Evolutionary conservation across 148 eudicot species (phyloP), one percentile per base, ranked within the genome.

Genomic region (Spergularia marina): DNA sequence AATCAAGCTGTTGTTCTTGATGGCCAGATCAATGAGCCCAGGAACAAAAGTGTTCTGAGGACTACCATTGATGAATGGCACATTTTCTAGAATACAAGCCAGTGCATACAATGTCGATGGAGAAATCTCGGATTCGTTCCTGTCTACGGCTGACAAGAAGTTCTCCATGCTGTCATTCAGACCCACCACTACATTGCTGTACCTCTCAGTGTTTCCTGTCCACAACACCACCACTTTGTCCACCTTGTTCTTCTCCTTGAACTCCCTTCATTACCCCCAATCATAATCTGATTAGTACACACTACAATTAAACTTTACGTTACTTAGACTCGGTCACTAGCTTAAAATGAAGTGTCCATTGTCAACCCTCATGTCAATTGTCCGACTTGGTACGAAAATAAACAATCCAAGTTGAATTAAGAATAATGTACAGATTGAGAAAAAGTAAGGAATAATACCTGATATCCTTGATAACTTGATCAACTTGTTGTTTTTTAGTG

Each of bases 21-120:
- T 91, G 44, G 99, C 99, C 84, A 95, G 75, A 36, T 92, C 97
- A 81, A 95, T 91, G 30, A 95, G 80, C 39, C 99, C 98, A 58
- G 99, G 98, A 4, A 95, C 98, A 78, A 95, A 95, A 36, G 98
- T 95, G 87, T 95, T 95, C 78, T 95, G 98, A 58, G 98, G 98
- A 87, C 98, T 92, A 39, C 97, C 98, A 69, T 95, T 95, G 85
- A 95, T 87, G 84, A 95, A 95, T 30, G 98, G 98, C 25, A 95
- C 79, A 70, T 90, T 85, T 73, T 92, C 98, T 49, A 89, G 90
- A 53, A 92, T 75, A 84, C 98, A 95, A 68, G 98, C 98, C 55
- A 95, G 75, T 56, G 96, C 98, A 82, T 81, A 89, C 74, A 95
- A 55, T 44, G 98, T 90, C 2, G 97, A 95, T 44, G 98, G 98